Percentiles rank a stretch among this genome's conserved stretches.
These are phyloP conservation scores for Aspergillus eucalypticola DNA, from an alignment of 2,329 filamentous ascomycete species.

Conservation along the genomic window DNA sequence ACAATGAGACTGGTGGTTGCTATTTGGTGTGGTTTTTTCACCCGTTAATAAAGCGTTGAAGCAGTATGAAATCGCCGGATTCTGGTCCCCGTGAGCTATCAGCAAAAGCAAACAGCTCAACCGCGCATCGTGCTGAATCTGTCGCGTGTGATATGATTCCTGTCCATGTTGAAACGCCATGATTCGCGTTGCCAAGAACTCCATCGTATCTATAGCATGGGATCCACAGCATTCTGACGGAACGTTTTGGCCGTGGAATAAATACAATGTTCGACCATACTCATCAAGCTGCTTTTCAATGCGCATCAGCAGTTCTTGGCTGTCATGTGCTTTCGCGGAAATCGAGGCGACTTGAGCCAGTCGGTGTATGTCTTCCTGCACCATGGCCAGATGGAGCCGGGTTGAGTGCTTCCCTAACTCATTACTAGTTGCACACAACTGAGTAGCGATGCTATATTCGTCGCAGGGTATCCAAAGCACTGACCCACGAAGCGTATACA, in stretches of 20 bases:
- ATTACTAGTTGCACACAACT: not conserved
- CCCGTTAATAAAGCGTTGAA: not conserved
- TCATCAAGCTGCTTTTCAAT: conserved; percentile 4
- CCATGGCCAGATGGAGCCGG: not conserved
- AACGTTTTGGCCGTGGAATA: not conserved
- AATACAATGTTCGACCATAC: not conserved
- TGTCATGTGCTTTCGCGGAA: not conserved
- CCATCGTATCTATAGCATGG: not conserved
- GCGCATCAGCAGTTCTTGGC: not conserved
- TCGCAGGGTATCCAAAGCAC: conserved; percentile 4
- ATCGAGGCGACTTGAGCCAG: not conserved
- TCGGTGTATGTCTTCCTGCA: conserved; percentile 6
- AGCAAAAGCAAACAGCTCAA: conserved; percentile 6
- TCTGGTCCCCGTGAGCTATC: conserved; percentile 1
- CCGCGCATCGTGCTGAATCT: not conserved
- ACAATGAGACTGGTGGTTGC: not conserved
- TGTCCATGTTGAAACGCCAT: not conserved
- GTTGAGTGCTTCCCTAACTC: not conserved
- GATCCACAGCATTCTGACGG: not conserved
- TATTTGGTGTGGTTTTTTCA: not conserved
- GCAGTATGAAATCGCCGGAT: not conserved
- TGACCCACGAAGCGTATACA: conserved; percentile 3
- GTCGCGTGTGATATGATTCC: not conserved
- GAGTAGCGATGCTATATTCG: not conserved
- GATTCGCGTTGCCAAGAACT: conserved; percentile 4